Conservation (phyloP, 306 rosid species). For the Pyrus communis region DNA sequence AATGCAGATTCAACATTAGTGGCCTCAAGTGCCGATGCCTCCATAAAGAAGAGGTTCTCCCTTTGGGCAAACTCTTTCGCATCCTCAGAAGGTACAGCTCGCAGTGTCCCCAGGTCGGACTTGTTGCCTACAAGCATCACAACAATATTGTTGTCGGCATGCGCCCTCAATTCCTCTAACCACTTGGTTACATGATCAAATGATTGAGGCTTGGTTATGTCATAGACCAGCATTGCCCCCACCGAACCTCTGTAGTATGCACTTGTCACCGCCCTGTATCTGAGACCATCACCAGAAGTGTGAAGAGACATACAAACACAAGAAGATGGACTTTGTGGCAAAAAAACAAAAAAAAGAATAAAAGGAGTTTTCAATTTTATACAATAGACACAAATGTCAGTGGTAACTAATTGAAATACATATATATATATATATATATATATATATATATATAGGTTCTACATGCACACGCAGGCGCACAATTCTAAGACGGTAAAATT, state of each 20-base stretch:
- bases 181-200: conserved; percentile 75
- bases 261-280: conserved; percentile 93
- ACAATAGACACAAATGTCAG: background rate
- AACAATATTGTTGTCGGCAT: conserved; percentile 65
- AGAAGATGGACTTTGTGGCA: background rate
- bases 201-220: conserved; percentile 64
- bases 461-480: background rate
- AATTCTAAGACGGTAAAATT: too few relatives aligned
- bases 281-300: conserved; percentile 29
- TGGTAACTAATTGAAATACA: background rate
- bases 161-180: conserved; percentile 73
- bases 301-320: conserved; percentile 4
- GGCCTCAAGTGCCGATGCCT: conserved; percentile 89
- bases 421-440: too few relatives aligned
- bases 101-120: conserved; percentile 60
- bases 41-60: conserved; percentile 75
- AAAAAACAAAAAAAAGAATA: background rate
- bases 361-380: background rate
- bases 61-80: conserved; percentile 73
- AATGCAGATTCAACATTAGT: conserved; percentile 83
- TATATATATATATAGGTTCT: background rate
- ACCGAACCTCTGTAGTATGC: conserved; percentile 96
- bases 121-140: conserved; percentile 94
- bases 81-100: conserved; percentile 63
- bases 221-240: conserved; percentile 88